Conservation (phyloP, 1,139 yeast genomes). For the Saccharomyces hybrid region DNA sequence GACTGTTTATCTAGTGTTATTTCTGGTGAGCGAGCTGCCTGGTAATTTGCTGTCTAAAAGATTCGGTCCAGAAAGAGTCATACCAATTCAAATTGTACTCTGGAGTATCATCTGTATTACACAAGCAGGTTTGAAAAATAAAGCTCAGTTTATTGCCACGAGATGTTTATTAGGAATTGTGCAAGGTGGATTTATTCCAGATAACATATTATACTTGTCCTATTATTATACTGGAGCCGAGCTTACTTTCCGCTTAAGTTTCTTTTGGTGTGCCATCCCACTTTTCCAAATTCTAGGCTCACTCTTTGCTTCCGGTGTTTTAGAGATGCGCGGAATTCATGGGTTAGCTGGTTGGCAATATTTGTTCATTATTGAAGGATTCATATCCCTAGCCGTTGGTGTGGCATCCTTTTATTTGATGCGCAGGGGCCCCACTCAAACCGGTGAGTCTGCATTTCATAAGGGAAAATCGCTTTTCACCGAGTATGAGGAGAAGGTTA, state of each 20-base stretch:
- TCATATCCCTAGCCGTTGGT: background rate
- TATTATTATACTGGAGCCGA: conserved; percentile 47
- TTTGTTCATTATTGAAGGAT: background rate
- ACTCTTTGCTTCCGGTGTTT: conserved; percentile 25
- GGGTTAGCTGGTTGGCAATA: background rate
- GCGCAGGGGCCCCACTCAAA: background rate
- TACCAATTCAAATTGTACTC: background rate
- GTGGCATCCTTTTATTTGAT: background rate
- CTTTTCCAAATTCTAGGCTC: conserved; percentile 36
- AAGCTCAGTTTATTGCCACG: conserved; percentile 36
- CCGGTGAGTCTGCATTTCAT: background rate
- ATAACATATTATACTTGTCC: conserved; percentile 44
- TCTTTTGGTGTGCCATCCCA: conserved; percentile 42
- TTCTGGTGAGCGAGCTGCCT: background rate
- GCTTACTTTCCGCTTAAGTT: conserved; percentile 44
- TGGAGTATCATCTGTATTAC: conserved; percentile 46
- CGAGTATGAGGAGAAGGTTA: conserved; percentile 50
- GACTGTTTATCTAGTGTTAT: background rate
- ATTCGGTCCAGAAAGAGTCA: background rate
- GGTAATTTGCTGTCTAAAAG: background rate
- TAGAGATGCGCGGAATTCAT: background rate
- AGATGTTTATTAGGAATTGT: conserved; percentile 42
- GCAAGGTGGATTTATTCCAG: conserved; percentile 53
- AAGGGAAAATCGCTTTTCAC: background rate
- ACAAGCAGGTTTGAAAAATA: conserved; percentile 38